Evolutionary conservation across 2,329 filamentous ascomycete genomes (phyloP).

Genomic region (Fusarium udum): DNA sequence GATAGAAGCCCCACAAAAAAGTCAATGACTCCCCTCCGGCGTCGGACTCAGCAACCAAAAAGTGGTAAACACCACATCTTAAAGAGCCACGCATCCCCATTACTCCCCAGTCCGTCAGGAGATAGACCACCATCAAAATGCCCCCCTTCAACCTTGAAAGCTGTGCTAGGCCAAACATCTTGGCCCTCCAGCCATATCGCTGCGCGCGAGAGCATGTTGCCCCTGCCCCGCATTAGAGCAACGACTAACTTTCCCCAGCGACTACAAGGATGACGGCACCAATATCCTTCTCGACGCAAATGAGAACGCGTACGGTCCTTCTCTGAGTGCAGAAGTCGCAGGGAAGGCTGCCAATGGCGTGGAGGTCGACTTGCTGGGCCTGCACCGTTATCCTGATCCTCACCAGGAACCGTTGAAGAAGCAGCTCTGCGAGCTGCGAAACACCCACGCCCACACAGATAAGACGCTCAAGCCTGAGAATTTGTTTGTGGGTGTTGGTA

Average conservation of each 20-base stretch:
- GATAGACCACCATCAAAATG: constrained; percentile 50
- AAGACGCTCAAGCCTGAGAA: constrained; percentile 80
- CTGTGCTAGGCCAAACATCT: constrained; percentile 80
- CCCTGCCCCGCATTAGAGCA: constrained; percentile 32
- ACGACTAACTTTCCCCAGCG: constrained; percentile 61
- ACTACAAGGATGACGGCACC: constrained; percentile 98
- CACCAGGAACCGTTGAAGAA: constrained; percentile 91
- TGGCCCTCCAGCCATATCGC: constrained; percentile 80
- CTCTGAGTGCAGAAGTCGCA: constrained; percentile 62
- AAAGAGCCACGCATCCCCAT: constrained; percentile 11
- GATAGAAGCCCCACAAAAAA: constrained; percentile 33
- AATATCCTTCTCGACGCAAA: constrained; percentile 98
- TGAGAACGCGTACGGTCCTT: constrained; percentile 94
- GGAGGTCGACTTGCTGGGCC: constrained; percentile 76
- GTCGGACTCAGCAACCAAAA: constrained; percentile 32
- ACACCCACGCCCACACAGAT: constrained; percentile 81
- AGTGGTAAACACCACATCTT: constrained; percentile 10
- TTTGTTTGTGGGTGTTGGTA: constrained; percentile 94
- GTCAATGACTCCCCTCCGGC: constrained; percentile 41
- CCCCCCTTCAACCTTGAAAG: constrained; percentile 76
- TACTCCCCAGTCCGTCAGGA: not conserved
- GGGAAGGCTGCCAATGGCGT: constrained; percentile 49
- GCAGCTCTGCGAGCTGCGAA: constrained; percentile 85
- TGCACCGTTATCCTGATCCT: constrained; percentile 96
- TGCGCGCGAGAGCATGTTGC: constrained; percentile 79